Evolutionary conservation across 495 filamentous ascomycete species (phyloP).

Genomic region (Aspergillus baeticus): DNA sequence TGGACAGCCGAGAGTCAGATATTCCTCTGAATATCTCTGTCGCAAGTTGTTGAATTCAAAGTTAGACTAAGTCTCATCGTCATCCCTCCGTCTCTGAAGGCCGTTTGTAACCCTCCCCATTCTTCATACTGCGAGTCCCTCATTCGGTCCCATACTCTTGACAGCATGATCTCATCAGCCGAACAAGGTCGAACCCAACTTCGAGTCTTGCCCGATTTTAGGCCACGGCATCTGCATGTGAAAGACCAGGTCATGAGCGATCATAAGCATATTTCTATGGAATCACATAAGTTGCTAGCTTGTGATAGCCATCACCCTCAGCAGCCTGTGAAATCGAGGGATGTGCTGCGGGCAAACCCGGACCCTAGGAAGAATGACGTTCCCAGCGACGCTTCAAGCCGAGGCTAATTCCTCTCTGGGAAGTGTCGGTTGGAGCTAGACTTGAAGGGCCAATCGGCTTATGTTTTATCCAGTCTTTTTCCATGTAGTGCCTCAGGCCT

Average conservation of each 20-base stretch:
- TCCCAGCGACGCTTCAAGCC: background rate
- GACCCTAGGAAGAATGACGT: conserved; percentile 14
- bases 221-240: background rate
- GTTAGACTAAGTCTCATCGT: background rate
- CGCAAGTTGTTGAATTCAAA: no score
- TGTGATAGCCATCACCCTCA: background rate
- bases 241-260: background rate
- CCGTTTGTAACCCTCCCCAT: background rate
- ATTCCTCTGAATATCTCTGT: no score
- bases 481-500: background rate
- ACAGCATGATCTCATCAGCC: conserved; percentile 4
- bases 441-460: background rate
- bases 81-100: background rate
- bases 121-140: background rate
- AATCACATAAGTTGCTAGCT: background rate
- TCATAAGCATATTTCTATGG: background rate
- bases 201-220: background rate
- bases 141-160: background rate
- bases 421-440: conserved; percentile 9
- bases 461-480: background rate
- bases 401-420: conserved; percentile 9
- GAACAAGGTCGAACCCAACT: background rate
- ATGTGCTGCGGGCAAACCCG: background rate
- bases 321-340: background rate
- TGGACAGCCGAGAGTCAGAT: conserved; percentile 4